Percentiles rank a stretch among this genome's conserved stretches.
Conservation (phyloP, 352 stramenopile species). For the Phytophthora brassicae region DNA sequence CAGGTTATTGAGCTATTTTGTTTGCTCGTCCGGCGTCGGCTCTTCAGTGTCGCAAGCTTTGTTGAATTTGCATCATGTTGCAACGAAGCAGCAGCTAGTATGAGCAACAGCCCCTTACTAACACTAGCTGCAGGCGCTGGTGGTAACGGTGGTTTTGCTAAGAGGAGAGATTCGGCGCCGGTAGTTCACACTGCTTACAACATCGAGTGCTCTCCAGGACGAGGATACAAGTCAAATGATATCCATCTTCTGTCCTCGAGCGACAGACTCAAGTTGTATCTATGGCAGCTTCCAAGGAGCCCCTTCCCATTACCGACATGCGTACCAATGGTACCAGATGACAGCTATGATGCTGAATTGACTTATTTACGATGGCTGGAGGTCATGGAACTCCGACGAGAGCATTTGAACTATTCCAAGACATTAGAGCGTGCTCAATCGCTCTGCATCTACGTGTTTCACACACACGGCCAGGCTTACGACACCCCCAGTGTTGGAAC, state of each 20-base stretch:
- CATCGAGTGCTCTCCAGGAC: slow-evolving; percentile 81
- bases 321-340: slow-evolving; percentile 59
- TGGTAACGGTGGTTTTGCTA: slow-evolving; percentile 22
- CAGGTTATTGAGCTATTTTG: slow-evolving; percentile 85
- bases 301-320: slow-evolving; percentile 67
- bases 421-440: slow-evolving; percentile 82
- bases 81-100: slow-evolving; percentile 44
- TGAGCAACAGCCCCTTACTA: slow-evolving; percentile 35
- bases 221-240: slow-evolving; percentile 83
- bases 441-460: slow-evolving; percentile 83
- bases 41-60: slow-evolving; percentile 77
- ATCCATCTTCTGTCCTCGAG: slow-evolving; percentile 63
- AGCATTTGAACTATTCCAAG: slow-evolving; percentile 75
- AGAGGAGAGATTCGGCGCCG: slow-evolving; percentile 39
- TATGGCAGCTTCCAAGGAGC: slow-evolving; percentile 83
- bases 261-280: slow-evolving; percentile 74
- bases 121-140: slow-evolving; percentile 31
- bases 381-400: slow-evolving; percentile 74
- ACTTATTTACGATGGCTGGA: slow-evolving; percentile 78
- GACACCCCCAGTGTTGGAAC: slow-evolving; percentile 37
- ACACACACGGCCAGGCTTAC: slow-evolving; percentile 74
- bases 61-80: slow-evolving; percentile 67
- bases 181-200: slow-evolving; percentile 83
- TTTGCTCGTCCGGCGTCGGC: slow-evolving; percentile 65
- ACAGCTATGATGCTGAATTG: slow-evolving; percentile 69